Conservation (phyloP, 306 rosid genomes). For the Quercus suber region DNA sequence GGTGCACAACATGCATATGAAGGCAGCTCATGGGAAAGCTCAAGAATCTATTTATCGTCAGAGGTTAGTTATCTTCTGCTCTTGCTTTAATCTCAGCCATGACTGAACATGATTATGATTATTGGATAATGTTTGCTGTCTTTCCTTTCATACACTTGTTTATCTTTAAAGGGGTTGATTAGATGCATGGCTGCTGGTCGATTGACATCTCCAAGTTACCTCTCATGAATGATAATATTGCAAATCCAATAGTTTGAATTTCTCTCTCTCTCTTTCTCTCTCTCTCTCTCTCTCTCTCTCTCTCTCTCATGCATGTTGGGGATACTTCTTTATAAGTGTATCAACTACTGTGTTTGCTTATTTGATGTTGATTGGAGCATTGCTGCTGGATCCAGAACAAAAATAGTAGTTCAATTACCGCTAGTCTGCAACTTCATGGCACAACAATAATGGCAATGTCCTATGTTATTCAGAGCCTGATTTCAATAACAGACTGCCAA, state of each 20-base stretch:
- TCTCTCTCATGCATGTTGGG: neutral
- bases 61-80: conserved; percentile 56
- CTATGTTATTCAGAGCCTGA: neutral
- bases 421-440: neutral
- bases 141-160: neutral
- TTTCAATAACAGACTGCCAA: neutral
- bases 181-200: neutral
- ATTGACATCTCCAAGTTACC: neutral
- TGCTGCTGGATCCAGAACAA: neutral
- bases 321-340: neutral
- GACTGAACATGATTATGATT: neutral
- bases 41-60: conserved; percentile 93
- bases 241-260: neutral
- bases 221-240: neutral
- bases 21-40: conserved; percentile 93
- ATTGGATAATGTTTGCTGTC: conserved; percentile 3
- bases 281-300: neutral
- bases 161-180: neutral
- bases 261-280: neutral
- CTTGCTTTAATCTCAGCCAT: conserved; percentile 14
- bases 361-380: neutral
- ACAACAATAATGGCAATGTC: neutral
- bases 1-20: conserved; percentile 88
- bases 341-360: neutral
- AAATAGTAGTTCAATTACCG: neutral